A percentile compares a stretch with the other conserved stretches of the same genome.
Evolutionary conservation across 2,329 filamentous ascomycete genomes (phyloP).

Genomic region (Neoarthrinium moseri): DNA sequence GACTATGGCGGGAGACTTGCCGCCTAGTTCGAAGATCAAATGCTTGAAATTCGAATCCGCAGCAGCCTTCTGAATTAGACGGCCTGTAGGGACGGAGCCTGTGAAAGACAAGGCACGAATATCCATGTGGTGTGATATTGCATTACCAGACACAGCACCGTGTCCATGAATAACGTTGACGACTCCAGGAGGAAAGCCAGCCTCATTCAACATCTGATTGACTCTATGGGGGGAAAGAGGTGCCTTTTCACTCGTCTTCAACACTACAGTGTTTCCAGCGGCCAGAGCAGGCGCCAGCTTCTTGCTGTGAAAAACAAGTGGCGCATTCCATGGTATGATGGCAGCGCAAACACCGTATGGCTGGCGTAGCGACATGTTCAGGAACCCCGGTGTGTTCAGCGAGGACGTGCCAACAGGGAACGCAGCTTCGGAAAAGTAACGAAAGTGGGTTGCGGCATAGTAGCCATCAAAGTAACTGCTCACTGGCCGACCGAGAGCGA

Average conservation of each 20-base stretch:
- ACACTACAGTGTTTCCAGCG: conserved; percentile 61
- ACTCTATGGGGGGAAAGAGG: conserved; percentile 63
- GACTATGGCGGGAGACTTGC: conserved; percentile 63
- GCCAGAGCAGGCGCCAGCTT: conserved; percentile 72
- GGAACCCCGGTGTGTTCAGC: conserved; percentile 17
- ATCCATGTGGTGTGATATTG: conserved; percentile 64
- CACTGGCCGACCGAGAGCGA: conserved; percentile 16
- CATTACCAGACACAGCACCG: conserved; percentile 64
- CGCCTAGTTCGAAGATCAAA: conserved; percentile 66
- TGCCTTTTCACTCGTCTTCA: conserved; percentile 66
- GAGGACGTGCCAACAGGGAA: conserved; percentile 19
- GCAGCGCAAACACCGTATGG: conserved; percentile 14
- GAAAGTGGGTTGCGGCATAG: conserved; percentile 12
- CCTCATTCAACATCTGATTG: conserved; percentile 65
- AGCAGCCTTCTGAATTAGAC: conserved; percentile 71
- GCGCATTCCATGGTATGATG: conserved; percentile 71
- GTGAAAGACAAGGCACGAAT: conserved; percentile 78
- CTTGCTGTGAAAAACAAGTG: conserved; percentile 73
- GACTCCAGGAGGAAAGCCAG: conserved; percentile 74
- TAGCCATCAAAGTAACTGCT: conserved; percentile 19
- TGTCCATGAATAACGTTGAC: conserved; percentile 71
- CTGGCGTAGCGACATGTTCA: conserved; percentile 16
- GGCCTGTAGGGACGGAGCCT: conserved; percentile 68
- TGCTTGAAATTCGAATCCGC: conserved; percentile 63
- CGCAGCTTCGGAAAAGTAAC: conserved; percentile 16